Percentiles rank a stretch among this genome's conserved stretches.
These are phyloP conservation scores for Candida boidinii DNA, from an alignment of 805 yeast species.

Conservation along the genomic window DNA sequence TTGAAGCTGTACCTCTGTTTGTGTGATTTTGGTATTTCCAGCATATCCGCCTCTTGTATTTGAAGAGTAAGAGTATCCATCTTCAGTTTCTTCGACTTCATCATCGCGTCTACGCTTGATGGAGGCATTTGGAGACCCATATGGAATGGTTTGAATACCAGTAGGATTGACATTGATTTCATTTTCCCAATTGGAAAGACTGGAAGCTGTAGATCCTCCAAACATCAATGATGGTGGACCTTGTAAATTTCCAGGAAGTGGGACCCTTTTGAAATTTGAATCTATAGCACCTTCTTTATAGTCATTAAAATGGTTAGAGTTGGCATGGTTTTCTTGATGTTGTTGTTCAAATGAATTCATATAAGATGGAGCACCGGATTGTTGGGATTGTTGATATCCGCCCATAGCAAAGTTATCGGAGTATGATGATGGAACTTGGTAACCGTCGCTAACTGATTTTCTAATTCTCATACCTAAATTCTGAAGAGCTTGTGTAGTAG, in stretches of 20 bases:
- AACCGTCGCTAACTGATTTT: slow-evolving; percentile 58
- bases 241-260: slow-evolving; percentile 31
- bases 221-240: slow-evolving; percentile 32
- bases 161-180: slow-evolving; percentile 11
- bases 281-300: too few species aligned
- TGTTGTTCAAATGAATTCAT: slow-evolving; percentile 10
- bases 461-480: slow-evolving; percentile 67
- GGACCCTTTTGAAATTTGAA: slow-evolving; percentile 23
- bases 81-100: neutral
- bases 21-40: neutral
- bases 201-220: slow-evolving; percentile 36
- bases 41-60: neutral
- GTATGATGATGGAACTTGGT: slow-evolving; percentile 17
- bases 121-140: neutral
- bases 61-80: too few species aligned
- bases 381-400: slow-evolving; percentile 6
- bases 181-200: slow-evolving; percentile 35
- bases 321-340: slow-evolving; percentile 7
- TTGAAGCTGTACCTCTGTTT: slow-evolving; percentile 6
- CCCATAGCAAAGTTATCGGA: neutral
- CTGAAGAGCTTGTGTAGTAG: slow-evolving; percentile 33
- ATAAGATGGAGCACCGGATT: slow-evolving; percentile 1
- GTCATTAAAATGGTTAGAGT: slow-evolving; percentile 1
- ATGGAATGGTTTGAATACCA: neutral
- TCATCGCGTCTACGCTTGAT: slow-evolving; percentile 24